These are phyloP conservation scores for Aspergillus sp. DNA, from an alignment of 2,329 filamentous ascomycete genomes.

Conservation along the genomic window DNA sequence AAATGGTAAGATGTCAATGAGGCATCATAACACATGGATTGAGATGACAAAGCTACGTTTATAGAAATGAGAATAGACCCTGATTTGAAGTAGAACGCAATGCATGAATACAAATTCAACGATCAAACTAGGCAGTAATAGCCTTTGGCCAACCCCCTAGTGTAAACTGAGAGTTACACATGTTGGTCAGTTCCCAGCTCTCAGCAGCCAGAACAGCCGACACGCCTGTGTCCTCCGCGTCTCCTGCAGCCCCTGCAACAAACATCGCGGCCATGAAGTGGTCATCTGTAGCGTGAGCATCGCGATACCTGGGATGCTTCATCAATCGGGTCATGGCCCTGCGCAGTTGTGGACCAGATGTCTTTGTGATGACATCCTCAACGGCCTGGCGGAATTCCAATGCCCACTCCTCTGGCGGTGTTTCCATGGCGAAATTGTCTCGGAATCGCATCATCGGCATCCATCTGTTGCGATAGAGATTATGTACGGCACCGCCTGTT, in stretches of 20 bases:
- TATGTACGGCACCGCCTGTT: conserved; percentile 63
- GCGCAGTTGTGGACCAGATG: conserved; percentile 51
- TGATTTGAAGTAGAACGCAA: background rate
- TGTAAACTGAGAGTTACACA: conserved; percentile 59
- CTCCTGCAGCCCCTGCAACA: conserved; percentile 54
- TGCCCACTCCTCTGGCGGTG: conserved; percentile 56
- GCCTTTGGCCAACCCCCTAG: conserved; percentile 37
- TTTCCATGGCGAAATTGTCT: conserved; percentile 59
- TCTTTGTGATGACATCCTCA: conserved; percentile 55
- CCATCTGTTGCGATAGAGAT: conserved; percentile 65
- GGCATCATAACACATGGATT: no score
- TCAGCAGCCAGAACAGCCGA: conserved; percentile 44
- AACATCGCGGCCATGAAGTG: conserved; percentile 65
- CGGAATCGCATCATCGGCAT: conserved; percentile 58
- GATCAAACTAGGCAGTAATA: background rate
- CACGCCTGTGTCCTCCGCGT: conserved; percentile 41
- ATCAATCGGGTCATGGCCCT: conserved; percentile 57
- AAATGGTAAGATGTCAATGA: no score
- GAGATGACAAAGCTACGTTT: no score
- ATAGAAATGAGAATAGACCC: no score
- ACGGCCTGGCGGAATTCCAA: conserved; percentile 63
- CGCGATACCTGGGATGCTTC: conserved; percentile 62
- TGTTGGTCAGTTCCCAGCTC: conserved; percentile 63
- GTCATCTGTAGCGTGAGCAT: conserved; percentile 66
- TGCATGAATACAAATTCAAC: background rate